These are phyloP conservation scores for Penicillium paradoxum DNA, from an alignment of 495 filamentous ascomycete genomes.

Conservation along the genomic window DNA sequence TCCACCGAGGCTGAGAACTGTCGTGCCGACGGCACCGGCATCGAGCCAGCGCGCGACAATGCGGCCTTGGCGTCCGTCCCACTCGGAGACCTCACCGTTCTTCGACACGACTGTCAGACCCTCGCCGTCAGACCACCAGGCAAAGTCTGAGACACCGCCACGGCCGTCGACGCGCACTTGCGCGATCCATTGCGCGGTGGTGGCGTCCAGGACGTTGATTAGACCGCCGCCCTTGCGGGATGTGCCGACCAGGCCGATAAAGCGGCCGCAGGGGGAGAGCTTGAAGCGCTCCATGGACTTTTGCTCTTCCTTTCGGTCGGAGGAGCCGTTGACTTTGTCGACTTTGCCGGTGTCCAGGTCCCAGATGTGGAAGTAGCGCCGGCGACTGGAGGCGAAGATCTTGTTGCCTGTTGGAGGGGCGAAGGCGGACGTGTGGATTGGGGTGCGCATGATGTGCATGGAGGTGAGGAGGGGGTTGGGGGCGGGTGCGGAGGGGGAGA, in stretches of 20 bases:
- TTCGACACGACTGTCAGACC: slow-evolving; percentile 73
- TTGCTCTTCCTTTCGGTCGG: slow-evolving; percentile 71
- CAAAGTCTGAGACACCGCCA: slow-evolving; percentile 80
- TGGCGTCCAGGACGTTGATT: slow-evolving; percentile 76
- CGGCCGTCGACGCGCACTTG: slow-evolving; percentile 77
- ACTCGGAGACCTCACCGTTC: slow-evolving; percentile 91
- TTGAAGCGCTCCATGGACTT: slow-evolving; percentile 86
- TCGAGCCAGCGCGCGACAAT: slow-evolving; percentile 82
- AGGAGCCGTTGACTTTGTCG: slow-evolving; percentile 72
- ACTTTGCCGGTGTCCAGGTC: slow-evolving; percentile 74
- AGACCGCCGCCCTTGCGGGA: slow-evolving; percentile 78
- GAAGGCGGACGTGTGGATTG: slow-evolving; percentile 76
- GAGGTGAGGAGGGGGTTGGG: slow-evolving; percentile 87
- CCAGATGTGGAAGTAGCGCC: slow-evolving; percentile 94
- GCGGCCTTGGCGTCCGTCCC: slow-evolving; percentile 57
- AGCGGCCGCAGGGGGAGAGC: slow-evolving; percentile 76
- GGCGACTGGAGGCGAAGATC: slow-evolving; percentile 78
- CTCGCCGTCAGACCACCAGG: slow-evolving; percentile 83
- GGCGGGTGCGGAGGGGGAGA: slow-evolving; percentile 66
- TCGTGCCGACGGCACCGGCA: slow-evolving; percentile 83
- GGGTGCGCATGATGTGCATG: slow-evolving; percentile 75
- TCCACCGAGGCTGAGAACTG: slow-evolving; percentile 73
- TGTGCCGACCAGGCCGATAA: slow-evolving; percentile 73
- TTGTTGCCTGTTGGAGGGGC: slow-evolving; percentile 42
- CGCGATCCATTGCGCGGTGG: slow-evolving; percentile 83